phyloP scores from a whole-genome alignment of 1,284 basidiomycete genomes.

The Athelia psychrophila region DNA sequence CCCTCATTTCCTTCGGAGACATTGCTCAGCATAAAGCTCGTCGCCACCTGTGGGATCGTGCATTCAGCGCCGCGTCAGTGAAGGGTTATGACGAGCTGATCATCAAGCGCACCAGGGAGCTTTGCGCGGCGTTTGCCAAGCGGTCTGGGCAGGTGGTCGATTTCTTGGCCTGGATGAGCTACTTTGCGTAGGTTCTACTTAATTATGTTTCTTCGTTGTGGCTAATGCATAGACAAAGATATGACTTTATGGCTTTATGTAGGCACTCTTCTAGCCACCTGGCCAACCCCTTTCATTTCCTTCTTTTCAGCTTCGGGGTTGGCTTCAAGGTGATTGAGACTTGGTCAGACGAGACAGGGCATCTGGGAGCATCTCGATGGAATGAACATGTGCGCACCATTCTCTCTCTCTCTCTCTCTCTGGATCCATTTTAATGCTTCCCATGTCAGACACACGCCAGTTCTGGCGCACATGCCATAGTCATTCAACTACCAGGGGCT shows the following conservation, averaged over 20 bases:
- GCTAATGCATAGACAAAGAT: slow-evolving; percentile 21
- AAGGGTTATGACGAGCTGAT: slow-evolving; percentile 39
- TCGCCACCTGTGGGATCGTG: slow-evolving; percentile 40
- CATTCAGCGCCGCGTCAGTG: slow-evolving; percentile 32
- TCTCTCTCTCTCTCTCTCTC: not conserved
- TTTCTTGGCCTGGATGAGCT: slow-evolving; percentile 34
- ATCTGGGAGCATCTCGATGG: not conserved
- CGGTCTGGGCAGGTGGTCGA: slow-evolving; percentile 22
- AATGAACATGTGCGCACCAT: not conserved
- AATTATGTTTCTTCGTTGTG: slow-evolving; percentile 3
- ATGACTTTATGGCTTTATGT: slow-evolving; percentile 51
- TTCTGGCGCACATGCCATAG: slow-evolving; percentile 1
- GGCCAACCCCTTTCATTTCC: slow-evolving; percentile 3
- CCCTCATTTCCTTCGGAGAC: not conserved
- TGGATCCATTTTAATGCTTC: not conserved
- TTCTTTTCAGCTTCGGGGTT: not conserved
- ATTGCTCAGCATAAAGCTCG: slow-evolving; percentile 29
- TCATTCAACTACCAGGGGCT: not conserved
- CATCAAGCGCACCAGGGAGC: slow-evolving; percentile 23
- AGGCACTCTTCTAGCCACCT: slow-evolving; percentile 10
- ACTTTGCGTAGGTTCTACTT: slow-evolving; percentile 34
- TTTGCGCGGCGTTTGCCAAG: slow-evolving; percentile 27
- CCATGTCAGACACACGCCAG: not conserved
- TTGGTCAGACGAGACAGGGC: not conserved
- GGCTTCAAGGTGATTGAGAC: not conserved